Evolutionary conservation across 2,329 filamentous ascomycete species (phyloP), one percentile per base, ranked within the genome.

Genomic region (Pseudocercospora fijiensis): DNA sequence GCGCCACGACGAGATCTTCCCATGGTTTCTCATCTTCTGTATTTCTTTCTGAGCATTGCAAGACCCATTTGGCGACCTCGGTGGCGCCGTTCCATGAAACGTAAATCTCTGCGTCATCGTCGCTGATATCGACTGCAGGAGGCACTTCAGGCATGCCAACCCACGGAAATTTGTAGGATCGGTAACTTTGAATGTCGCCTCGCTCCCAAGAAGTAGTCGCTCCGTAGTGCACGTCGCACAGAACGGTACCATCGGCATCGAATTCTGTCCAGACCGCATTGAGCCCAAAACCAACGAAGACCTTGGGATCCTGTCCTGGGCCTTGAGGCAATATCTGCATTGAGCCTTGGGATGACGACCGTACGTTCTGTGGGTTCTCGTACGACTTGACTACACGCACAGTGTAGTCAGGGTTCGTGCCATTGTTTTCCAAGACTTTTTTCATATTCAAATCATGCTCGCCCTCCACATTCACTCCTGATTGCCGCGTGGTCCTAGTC

Each of bases 231-330:
- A 76, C 76, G 60, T 86, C 81, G 74, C 84, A 85, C 10, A 86
- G 73, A 4, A 82, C 71, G 2, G 77, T 72, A 7, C 84, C 84
- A 24, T 80, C 77, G 1, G 74, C 65, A 0, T 76, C 75, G 66
- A 80, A 69, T 58, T 80, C 78, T 0, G 78, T 78, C 11, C 74
- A 76, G 8, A 76, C 73, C 0, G 72, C 71, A 18, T 73, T 70
- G 41, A 77, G 69, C 3, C 85, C 84, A 81, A 83, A 87, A 61
- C 83, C 83, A 18, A 87, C 79, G 10, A 87, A 71, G 1, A 82
- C 79, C 61, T 85, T 83, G 7, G 71, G 65, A 56, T 73, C 70
- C 51, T 64, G 58, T 26, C 80, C 81, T 1, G 51, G 51, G n/a
- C 79, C 79, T 53, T 81, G 81, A 0, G 81, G 78, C 0, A 87